Conservation (phyloP, 148 eudicot species). For the Spergularia bocconei region DNA sequence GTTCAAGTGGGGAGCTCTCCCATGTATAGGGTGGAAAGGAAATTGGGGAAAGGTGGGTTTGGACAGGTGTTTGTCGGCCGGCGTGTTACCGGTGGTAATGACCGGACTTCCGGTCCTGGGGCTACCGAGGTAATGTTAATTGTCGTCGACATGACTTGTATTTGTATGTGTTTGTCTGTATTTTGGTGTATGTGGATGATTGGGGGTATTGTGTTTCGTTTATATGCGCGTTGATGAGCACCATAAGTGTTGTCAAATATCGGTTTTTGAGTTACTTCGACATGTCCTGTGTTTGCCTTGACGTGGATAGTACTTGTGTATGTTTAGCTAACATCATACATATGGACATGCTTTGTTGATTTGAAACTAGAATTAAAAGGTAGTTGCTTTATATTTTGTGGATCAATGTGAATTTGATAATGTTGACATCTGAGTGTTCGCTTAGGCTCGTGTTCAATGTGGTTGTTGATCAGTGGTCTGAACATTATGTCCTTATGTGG, state of each 20-base stretch:
- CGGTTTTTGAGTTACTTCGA: background rate
- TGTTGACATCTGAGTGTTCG: no score
- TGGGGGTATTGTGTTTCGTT: background rate
- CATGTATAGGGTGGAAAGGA: conserved; percentile 70
- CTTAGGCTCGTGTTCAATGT: background rate
- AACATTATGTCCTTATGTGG: background rate
- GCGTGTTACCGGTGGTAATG: conserved; percentile 68
- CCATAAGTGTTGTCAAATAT: no score
- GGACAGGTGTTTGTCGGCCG: conserved; percentile 94
- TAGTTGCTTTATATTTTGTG: background rate
- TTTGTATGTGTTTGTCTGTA: background rate
- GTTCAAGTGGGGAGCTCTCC: conserved; percentile 90
- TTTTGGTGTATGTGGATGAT: background rate
- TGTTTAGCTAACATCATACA: background rate
- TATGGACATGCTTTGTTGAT: background rate
- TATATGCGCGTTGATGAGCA: no score
- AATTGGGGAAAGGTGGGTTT: conserved; percentile 89
- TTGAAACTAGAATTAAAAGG: background rate
- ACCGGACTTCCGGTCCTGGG: conserved; percentile 53
- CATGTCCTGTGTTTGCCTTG: background rate
- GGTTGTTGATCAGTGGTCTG: background rate
- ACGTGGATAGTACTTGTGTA: background rate
- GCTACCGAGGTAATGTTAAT: conserved; percentile 59
- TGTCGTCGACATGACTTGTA: background rate
- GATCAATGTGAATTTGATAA: background rate